phyloP scores from a whole-genome alignment of 306 rosid species.

The Prunus mongolica region DNA sequence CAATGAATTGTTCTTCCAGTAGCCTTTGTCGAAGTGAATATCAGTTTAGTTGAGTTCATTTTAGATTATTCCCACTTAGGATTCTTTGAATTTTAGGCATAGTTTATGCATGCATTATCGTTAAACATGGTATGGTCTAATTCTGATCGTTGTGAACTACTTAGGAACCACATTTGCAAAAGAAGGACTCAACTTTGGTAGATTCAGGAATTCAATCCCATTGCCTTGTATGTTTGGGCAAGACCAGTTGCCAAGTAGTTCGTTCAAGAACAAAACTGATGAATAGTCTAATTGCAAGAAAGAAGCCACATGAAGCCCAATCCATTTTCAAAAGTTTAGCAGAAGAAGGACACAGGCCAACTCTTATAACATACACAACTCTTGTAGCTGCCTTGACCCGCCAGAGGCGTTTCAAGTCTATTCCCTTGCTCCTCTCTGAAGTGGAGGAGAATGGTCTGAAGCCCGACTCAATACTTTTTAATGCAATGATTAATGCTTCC shows the following conservation, averaged over 20 bases:
- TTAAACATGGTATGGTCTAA: neutral
- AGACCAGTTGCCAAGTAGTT: conserved; percentile 66
- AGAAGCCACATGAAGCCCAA: conserved; percentile 79
- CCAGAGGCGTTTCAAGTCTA: conserved; percentile 72
- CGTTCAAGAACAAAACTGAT: conserved; percentile 84
- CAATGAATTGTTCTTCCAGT: neutral
- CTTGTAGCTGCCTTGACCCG: conserved; percentile 87
- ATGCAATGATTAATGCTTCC: conserved; percentile 90
- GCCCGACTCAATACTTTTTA: conserved; percentile 83
- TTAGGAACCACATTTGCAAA: conserved; percentile 43
- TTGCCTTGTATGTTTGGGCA: conserved; percentile 61
- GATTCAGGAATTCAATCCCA: conserved; percentile 40
- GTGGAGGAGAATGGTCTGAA: conserved; percentile 67
- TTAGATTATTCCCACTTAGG: neutral
- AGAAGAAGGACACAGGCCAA: conserved; percentile 86
- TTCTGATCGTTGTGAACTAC: conserved; percentile 23
- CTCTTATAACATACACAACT: conserved; percentile 78
- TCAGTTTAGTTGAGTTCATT: neutral
- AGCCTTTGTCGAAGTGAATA: neutral
- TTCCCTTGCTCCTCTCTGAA: conserved; percentile 60
- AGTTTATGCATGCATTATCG: neutral
- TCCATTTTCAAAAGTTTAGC: conserved; percentile 53
- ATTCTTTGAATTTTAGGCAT: neutral
- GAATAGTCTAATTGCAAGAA: conserved; percentile 56
- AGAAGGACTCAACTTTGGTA: conserved; percentile 36